Percentiles rank a stretch among this genome's conserved stretches.
Evolutionary conservation across 1,284 basidiomycete genomes (phyloP).

Genomic region (Ceratobasidium sp.): DNA sequence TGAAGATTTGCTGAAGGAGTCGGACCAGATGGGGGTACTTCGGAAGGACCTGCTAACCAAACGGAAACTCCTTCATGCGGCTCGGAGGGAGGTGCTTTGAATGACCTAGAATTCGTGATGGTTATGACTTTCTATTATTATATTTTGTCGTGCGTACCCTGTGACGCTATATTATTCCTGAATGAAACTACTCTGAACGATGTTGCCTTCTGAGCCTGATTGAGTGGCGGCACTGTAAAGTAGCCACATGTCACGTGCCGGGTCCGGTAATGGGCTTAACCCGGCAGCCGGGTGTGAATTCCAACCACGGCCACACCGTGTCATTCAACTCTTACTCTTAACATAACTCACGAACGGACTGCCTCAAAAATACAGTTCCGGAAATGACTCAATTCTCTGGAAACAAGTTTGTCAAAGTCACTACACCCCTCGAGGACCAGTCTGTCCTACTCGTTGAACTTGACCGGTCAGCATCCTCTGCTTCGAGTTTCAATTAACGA

Average conservation of each 20-base stretch:
- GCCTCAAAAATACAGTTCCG: not conserved
- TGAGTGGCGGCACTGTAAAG: too few species aligned
- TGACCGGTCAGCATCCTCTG: constrained; percentile 55
- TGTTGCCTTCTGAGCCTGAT: too few species aligned
- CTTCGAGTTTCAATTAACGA: not conserved
- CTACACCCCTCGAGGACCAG: constrained; percentile 61
- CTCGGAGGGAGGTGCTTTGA: constrained; percentile 63
- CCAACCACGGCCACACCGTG: not conserved
- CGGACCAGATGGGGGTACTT: constrained; percentile 60
- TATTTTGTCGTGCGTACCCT: not conserved
- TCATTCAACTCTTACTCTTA: too few species aligned
- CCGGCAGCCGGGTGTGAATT: not conserved
- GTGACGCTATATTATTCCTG: too few species aligned
- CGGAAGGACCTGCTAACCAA: constrained; percentile 68
- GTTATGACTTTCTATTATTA: not conserved
- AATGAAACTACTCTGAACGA: too few species aligned
- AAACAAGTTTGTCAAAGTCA: constrained; percentile 67
- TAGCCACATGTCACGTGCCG: not conserved
- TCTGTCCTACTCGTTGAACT: constrained; percentile 71
- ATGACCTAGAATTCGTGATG: not conserved
- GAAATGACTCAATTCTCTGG: constrained; percentile 53
- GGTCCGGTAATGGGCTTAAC: not conserved
- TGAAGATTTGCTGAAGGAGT: constrained; percentile 69
- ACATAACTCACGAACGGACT: too few species aligned
- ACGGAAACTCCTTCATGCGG: constrained; percentile 66